Evolutionary conservation across 208 protist genomes (phyloP).

Genomic region (Acanthamoeba quina): DNA sequence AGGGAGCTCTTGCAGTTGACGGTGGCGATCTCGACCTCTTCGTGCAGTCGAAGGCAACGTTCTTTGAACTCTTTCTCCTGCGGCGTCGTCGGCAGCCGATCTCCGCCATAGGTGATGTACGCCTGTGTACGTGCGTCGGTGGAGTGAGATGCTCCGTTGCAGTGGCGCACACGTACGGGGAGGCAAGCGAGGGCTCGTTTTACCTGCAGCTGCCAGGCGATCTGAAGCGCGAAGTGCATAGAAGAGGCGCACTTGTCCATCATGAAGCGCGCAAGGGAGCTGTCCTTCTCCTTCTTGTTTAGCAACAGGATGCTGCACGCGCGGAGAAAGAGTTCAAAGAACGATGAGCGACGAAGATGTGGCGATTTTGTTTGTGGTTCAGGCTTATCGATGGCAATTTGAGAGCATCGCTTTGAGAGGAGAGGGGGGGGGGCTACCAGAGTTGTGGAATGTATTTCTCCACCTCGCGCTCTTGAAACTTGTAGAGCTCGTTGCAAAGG

Average conservation of each 20-base stretch:
- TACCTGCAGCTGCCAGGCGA: constrained; percentile 35
- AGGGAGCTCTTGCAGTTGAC: constrained; percentile 61
- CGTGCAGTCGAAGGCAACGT: constrained; percentile 26
- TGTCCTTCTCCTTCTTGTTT: constrained; percentile 29
- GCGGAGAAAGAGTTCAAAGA: neutral
- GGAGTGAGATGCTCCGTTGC: neutral
- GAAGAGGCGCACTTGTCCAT: constrained; percentile 43
- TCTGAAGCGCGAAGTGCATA: constrained; percentile 59
- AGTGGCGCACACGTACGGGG: neutral
- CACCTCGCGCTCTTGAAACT: constrained; percentile 12
- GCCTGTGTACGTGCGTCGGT: neutral
- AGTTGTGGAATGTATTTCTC: constrained; percentile 58
- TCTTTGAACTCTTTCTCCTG: constrained; percentile 51
- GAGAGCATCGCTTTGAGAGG: neutral
- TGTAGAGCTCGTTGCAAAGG: constrained; percentile 66
- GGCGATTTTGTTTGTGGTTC: too few species aligned
- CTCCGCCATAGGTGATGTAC: constrained; percentile 24
- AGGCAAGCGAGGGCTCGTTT: neutral
- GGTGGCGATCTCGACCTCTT: constrained; percentile 58
- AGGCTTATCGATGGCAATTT: too few species aligned
- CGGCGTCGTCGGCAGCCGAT: neutral
- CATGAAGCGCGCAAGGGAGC: constrained; percentile 32
- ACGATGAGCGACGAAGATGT: neutral
- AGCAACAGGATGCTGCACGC: constrained; percentile 21
- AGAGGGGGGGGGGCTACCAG: constrained; percentile 5